These are phyloP conservation scores for Orbilia javanica DNA, from an alignment of 2,329 filamentous ascomycete genomes.

Conservation along the genomic window DNA sequence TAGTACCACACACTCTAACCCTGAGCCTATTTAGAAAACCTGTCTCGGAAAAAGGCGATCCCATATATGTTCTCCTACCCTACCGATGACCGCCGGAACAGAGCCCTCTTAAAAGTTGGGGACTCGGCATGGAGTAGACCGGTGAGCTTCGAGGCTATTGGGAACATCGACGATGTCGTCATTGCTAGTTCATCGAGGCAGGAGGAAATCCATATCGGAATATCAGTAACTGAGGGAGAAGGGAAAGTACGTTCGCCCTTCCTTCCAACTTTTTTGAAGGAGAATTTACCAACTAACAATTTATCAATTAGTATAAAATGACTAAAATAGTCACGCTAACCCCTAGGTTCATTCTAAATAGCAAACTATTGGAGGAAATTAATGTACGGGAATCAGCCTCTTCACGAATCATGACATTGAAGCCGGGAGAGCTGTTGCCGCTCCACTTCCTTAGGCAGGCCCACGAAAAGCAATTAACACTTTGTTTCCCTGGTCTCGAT, in stretches of 20 bases:
- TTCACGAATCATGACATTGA: constrained; percentile 82
- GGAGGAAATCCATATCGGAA: constrained; percentile 89
- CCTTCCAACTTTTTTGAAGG: constrained; percentile 28
- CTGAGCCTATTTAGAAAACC: constrained; percentile 8
- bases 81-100: constrained; percentile 89
- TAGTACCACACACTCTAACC: constrained; percentile 1
- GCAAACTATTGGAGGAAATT: constrained; percentile 88
- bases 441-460: constrained; percentile 89
- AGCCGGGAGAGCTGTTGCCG: constrained; percentile 82
- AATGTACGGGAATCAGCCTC: constrained; percentile 82
- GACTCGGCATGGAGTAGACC: constrained; percentile 97
- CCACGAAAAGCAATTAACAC: constrained; percentile 85
- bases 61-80: constrained; percentile 97
- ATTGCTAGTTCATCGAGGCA: constrained; percentile 78
- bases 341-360: constrained; percentile 92
- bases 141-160: constrained; percentile 97
- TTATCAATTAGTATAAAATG: constrained; percentile 77
- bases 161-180: constrained; percentile 88
- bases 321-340: constrained; percentile 94
- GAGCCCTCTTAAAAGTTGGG: constrained; percentile 86
- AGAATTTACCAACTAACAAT: constrained; percentile 1
- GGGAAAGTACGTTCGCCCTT: constrained; percentile 73
- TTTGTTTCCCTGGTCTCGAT: constrained; percentile 93
- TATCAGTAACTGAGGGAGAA: constrained; percentile 88
- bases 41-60: constrained; percentile 74